These are phyloP conservation scores for Xerocomellus amylosporus DNA, from an alignment of 768 basidiomycete genomes.

Conservation along the genomic window DNA sequence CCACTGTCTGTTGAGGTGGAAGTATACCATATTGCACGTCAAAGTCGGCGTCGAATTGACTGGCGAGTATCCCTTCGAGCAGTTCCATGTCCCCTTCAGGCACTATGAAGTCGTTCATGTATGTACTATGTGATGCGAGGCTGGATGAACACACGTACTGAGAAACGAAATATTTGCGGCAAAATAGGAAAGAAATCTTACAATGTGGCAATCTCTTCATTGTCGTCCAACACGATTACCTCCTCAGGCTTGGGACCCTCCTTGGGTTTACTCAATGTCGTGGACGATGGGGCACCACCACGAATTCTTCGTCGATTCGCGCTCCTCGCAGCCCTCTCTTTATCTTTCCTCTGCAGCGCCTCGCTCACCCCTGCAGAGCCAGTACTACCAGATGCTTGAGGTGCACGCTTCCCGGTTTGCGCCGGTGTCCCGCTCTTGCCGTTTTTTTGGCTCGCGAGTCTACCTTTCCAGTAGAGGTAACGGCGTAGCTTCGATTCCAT, in stretches of 20 bases:
- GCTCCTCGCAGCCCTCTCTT: conserved; percentile 53
- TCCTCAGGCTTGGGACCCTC: conserved; percentile 8
- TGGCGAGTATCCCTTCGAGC: conserved; percentile 25
- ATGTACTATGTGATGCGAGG: conserved; percentile 16
- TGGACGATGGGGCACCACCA: conserved; percentile 56
- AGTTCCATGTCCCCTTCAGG: conserved; percentile 23
- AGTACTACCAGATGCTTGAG: conserved; percentile 16
- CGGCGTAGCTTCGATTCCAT: conserved; percentile 70
- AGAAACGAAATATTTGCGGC: neutral
- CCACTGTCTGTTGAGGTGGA: conserved; percentile 70
- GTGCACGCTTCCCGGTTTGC: conserved; percentile 1
- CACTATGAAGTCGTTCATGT: conserved; percentile 13
- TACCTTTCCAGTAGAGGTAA: conserved; percentile 83
- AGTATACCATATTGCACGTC: conserved; percentile 80
- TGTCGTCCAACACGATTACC: conserved; percentile 19
- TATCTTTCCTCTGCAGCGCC: conserved; percentile 76
- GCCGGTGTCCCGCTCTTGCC: conserved; percentile 1
- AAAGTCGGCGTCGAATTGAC: conserved; percentile 53
- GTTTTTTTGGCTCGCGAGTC: conserved; percentile 30
- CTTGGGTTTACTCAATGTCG: conserved; percentile 7
- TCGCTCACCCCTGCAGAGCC: conserved; percentile 49
- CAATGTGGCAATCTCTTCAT: conserved; percentile 54
- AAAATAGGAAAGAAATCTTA: conserved; percentile 34
- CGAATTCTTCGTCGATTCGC: conserved; percentile 71
- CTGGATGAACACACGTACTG: conserved; percentile 4